Base-by-base conservation (phyloP, 2,329 filamentous ascomycete genomes). In the Byssothecium circinans region DNA sequence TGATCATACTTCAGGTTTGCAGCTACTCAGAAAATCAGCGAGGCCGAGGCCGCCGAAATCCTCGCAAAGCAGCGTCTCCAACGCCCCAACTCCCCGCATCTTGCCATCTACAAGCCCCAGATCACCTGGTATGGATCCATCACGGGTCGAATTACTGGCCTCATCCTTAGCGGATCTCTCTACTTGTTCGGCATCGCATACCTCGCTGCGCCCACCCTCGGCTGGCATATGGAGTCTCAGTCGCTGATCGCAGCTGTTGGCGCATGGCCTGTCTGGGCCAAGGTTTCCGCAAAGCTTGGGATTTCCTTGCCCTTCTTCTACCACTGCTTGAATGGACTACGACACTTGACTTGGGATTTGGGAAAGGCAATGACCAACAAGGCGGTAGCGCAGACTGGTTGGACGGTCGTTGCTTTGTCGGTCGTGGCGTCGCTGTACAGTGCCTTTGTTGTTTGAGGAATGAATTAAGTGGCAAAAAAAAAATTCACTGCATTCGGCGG, bases 91-190 rank as follows among this genome's bases (percentile, higher is more conserved):
- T 81, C 89, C 37, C 91, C 91, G 45, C 91, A 96, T 70, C 83
- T 96, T 54, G 71, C 76, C 66, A 91, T 95, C 81, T 96, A 96
- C 84, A 81, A 84, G 72, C 82, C 87, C 50, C 84, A 89, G 73
- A 88, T 96, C 75, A 94, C 89, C 62, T 96, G 86, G 86, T 86
- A 89, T 73, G 80, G 81, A 60, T 85, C 84, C 61, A 84, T 78
- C 48, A 80, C 89, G 74, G 88, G 91, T 78, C 90, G 91, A 65
- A 84, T 96, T 76, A 92, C 89, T n/a, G 91, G 89, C 64, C 75
- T 80, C 67, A 73, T 80, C 50, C 80, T 95, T 58, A 86, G 85
- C 50, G 88, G 86, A 56, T 74, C 78, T 41, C 80, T 95, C 54
- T 96, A 96, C 81, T 73, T 83, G 69, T 96, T 89, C 78, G 85